Evolutionary conservation across 2,329 filamentous ascomycete species (phyloP).

Genomic region (Teratosphaeria viscida): DNA sequence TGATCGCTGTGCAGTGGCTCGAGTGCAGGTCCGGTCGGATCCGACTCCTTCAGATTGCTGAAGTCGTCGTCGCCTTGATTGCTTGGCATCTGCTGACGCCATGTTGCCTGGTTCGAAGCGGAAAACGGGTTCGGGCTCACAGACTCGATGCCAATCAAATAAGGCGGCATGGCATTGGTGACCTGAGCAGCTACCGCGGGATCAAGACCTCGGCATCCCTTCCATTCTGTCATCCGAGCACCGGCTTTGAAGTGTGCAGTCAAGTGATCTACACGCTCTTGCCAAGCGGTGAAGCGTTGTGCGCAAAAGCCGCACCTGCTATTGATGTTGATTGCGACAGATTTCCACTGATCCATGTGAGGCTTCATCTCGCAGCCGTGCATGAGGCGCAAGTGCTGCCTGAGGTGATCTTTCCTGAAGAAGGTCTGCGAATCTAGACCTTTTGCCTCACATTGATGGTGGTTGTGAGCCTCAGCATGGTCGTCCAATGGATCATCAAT

Average conservation of each 20-base stretch:
- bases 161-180: conserved; percentile 43
- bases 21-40: background rate
- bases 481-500: conserved; percentile 42
- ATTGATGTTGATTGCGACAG: conserved; percentile 43
- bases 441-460: conserved; percentile 56
- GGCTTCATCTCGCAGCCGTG: conserved; percentile 51
- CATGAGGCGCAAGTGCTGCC: conserved; percentile 51
- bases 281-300: conserved; percentile 39
- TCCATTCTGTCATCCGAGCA: conserved; percentile 44
- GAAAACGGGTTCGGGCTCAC: conserved; percentile 38
- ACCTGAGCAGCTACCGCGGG: conserved; percentile 38
- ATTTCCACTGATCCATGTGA: conserved; percentile 56
- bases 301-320: conserved; percentile 46
- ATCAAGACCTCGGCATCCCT: conserved; percentile 44
- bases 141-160: conserved; percentile 40
- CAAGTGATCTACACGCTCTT: conserved; percentile 42
- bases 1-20: background rate
- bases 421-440: conserved; percentile 52
- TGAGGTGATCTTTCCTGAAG: conserved; percentile 52
- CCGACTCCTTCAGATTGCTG: background rate
- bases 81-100: conserved; percentile 6
- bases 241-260: conserved; percentile 46
- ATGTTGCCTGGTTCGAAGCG: conserved; percentile 25
- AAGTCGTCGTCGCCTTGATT: background rate
- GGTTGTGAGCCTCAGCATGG: conserved; percentile 51